Evolutionary conservation across 345 rosid genomes (phyloP), one percentile per base, ranked within the genome.

Genomic region (Sapria himalayana): DNA sequence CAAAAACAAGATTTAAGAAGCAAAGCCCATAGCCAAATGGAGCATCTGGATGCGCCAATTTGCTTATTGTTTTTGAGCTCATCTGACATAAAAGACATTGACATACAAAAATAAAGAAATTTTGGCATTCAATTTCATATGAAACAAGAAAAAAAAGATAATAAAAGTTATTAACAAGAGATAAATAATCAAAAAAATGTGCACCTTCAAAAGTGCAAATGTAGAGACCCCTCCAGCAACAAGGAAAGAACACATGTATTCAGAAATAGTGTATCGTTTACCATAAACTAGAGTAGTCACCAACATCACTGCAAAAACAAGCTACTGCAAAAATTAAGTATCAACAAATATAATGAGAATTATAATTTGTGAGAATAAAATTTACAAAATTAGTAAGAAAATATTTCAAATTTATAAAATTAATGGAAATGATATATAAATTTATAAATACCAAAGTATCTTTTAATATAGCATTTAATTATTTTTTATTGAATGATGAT

Each of bases 1-100:
- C 98, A 62, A 89, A 84, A 51, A 81, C 78, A 25, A 89, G 93
- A 64, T 89, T 89, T 41, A 84, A 43, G 66, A 79, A 84, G 55
- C 95, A 89, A 22, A 89, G 79, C 21, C 89, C 77, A 36, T 89
- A 89, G 32, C 95, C 99, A 53, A 80, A 74, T 23, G 98, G 95
- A 0, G 95, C 92, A 58, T 89, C 82, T 35, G 98, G 95, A 63
- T 64, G 67, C 46, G 99, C 95, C 60, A 89, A 63, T 73, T 89
- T 89, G 66, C 72, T 77, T 37, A 77, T 89, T 49, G 93, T 79
- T 44, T 89, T 89, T 9, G 95, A 74, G 71, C 92, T 89, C 37
- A 93, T 79, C 99, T 89, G 74, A 44, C 50, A 57, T 43, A 46
- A 48, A 5, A 34, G 29, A 14, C 41, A 49, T 41, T 19, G 15